Evolutionary conservation across 176 grass and related monocot genomes (phyloP), one percentile per base, ranked within the genome.

Genomic region (Carex kokanica): DNA sequence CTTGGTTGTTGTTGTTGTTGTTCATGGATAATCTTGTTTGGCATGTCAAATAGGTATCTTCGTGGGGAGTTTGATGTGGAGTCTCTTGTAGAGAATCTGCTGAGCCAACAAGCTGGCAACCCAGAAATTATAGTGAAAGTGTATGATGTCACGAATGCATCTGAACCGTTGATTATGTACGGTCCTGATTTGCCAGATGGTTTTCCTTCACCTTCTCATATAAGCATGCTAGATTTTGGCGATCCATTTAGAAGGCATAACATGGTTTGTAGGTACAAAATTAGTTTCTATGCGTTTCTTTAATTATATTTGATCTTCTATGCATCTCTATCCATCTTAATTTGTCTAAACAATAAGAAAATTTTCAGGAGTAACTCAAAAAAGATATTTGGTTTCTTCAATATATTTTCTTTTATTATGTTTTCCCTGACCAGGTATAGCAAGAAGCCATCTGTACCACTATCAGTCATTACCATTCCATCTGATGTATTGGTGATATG

Each of bases 21-120:
- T 45, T 71, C 16, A 71, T 43, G 34, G 15, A 43, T 71, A 71
- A 71, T 21, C 38, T 71, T 45, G 21, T 49, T 78, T 78, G 51
- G 73, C 25, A 32, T 56, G 1, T 56, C 15, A 31, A 41, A 78
- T 85, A 99, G 96, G 69, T 99, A 95, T 80, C 88, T 95, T 82
- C 93, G 96, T 52, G 96, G 96, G 83, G 86, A 91, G 85, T 99
- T 99, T 81, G 96, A 99, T 88, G 96, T 99, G 11, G 96, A 99
- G 60, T 99, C 96, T 41, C 85, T 99, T 9, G 93, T 99, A 84
- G 96, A 99, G 83, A 99, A 99, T 81, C 64, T 99, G 73, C 73
- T 99, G 60, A 88, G 80, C 70, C 96, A 99, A 78, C 91, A 95
- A 74, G 91, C 96, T 86, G 96, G 93, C 34, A 93, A 93, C 87